These are phyloP conservation scores for Thermomucor indicae-seudaticae DNA, from an alignment of 371 early-diverging fungal genomes.

Conservation along the genomic window DNA sequence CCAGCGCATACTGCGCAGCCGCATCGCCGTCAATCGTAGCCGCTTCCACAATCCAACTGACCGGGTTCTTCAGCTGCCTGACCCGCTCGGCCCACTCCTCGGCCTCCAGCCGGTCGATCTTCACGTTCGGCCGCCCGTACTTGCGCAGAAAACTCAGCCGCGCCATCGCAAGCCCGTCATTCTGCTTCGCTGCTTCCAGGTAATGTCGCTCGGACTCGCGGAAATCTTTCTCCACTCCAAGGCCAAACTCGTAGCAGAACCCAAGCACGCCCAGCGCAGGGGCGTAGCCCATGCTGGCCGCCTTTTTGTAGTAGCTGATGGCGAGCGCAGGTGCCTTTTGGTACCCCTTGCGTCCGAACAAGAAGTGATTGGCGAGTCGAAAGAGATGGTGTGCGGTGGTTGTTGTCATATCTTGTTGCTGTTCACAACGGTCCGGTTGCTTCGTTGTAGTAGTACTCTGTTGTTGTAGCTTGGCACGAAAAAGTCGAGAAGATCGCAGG, in stretches of 20 bases:
- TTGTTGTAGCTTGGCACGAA: constrained; percentile 4
- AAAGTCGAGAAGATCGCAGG: constrained; percentile 19
- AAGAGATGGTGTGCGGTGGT: constrained; percentile 20
- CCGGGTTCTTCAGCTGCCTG: constrained; percentile 15
- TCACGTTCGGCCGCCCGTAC: constrained; percentile 74
- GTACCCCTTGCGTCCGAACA: constrained; percentile 55
- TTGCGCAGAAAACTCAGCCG: constrained; percentile 72
- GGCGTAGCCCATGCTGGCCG: constrained; percentile 33
- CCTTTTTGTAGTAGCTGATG: constrained; percentile 38
- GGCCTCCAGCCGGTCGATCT: constrained; percentile 68
- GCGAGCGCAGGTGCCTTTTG: constrained; percentile 38
- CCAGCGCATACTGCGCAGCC: constrained; percentile 56
- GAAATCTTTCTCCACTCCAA: constrained; percentile 58
- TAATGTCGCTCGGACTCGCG: constrained; percentile 59
- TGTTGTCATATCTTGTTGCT: background rate
- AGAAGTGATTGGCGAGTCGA: constrained; percentile 40
- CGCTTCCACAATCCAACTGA: constrained; percentile 11
- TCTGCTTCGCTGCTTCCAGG: constrained; percentile 28
- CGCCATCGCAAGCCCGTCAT: constrained; percentile 54
- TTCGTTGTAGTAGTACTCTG: background rate
- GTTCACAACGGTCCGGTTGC: background rate
- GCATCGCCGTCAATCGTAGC: constrained; percentile 34
- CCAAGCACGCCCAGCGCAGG: constrained; percentile 55
- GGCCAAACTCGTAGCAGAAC: constrained; percentile 80
- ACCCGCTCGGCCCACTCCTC: constrained; percentile 53